These are phyloP conservation scores for Cladophialophora psammophila DNA, from an alignment of 2,329 filamentous ascomycete genomes.

Conservation along the genomic window DNA sequence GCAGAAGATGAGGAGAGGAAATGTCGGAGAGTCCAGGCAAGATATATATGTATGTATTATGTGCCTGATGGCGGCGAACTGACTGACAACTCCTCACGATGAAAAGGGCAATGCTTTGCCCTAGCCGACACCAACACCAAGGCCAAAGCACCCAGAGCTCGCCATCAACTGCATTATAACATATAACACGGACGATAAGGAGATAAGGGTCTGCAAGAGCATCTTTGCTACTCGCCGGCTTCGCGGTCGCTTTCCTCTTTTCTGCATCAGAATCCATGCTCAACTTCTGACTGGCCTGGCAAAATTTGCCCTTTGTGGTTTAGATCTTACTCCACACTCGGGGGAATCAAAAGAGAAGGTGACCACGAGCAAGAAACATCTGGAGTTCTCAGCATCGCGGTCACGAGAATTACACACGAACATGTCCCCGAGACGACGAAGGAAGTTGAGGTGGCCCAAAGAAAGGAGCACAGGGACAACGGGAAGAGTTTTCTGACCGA, in stretches of 20 bases:
- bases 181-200: conserved; percentile 28
- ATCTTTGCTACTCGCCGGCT: conserved; percentile 22
- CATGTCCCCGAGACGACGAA: not conserved
- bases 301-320: conserved; percentile 30
- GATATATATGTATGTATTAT: conserved; percentile 23
- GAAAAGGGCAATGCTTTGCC: conserved; percentile 26
- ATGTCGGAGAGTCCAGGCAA: conserved; percentile 5
- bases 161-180: conserved; percentile 12
- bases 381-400: not conserved
- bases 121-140: conserved; percentile 18
- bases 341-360: conserved; percentile 20
- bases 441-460: not conserved
- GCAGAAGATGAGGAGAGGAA: conserved; percentile 11
- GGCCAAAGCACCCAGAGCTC: not conserved
- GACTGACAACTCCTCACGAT: conserved; percentile 22
- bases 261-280: conserved; percentile 15
- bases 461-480: not conserved
- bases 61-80: conserved; percentile 4
- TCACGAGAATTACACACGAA: not conserved
- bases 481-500: not conserved
- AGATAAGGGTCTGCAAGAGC: conserved; percentile 25
- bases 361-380: conserved; percentile 26
- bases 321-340: conserved; percentile 26
- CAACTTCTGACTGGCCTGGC: conserved; percentile 20
- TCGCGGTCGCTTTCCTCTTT: conserved; percentile 37